Evolutionary conservation across 179 eudicot species (phyloP).

Genomic region (Corrigiola litoralis): DNA sequence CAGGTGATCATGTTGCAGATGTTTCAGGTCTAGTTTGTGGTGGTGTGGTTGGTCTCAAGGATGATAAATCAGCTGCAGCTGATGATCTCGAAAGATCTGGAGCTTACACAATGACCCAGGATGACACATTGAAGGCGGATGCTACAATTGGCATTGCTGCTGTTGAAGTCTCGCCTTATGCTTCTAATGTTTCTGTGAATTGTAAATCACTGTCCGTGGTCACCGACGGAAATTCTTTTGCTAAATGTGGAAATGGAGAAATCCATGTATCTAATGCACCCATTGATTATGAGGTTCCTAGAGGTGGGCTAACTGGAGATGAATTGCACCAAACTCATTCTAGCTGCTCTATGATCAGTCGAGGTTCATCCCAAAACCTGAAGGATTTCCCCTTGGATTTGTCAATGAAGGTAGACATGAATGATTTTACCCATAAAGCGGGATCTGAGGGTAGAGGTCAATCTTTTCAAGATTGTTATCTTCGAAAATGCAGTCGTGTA

Average conservation of each 20-base stretch:
- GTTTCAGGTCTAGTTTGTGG: slow-evolving; percentile 15
- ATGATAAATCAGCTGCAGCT: slow-evolving; percentile 9
- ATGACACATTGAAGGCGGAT: slow-evolving; percentile 11
- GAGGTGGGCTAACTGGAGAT: slow-evolving; percentile 16
- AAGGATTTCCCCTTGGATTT: slow-evolving; percentile 32
- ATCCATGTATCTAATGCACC: slow-evolving; percentile 5
- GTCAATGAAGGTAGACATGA: slow-evolving; percentile 26
- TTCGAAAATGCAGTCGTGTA: slow-evolving; percentile 43
- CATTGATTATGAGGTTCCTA: slow-evolving; percentile 4
- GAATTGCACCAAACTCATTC: slow-evolving; percentile 10
- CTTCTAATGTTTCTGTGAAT: slow-evolving; percentile 11
- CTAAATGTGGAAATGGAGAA: slow-evolving; percentile 11
- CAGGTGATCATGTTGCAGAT: slow-evolving; percentile 19
- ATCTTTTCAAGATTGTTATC: slow-evolving; percentile 29
- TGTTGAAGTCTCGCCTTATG: slow-evolving; percentile 3
- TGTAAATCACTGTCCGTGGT: slow-evolving; percentile 12
- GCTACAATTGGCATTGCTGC: slow-evolving; percentile 13
- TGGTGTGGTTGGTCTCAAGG: slow-evolving; percentile 19
- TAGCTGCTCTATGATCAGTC: slow-evolving; percentile 13
- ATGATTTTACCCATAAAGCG: slow-evolving; percentile 22
- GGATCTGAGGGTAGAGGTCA: slow-evolving; percentile 20
- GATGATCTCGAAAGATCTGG: slow-evolving; percentile 17
- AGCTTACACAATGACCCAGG: background rate
- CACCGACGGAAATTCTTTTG: slow-evolving; percentile 11
- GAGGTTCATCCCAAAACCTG: slow-evolving; percentile 21